Conservation (phyloP, 2,329 filamentous ascomycete species). For the Colletotrichum costaricense region DNA sequence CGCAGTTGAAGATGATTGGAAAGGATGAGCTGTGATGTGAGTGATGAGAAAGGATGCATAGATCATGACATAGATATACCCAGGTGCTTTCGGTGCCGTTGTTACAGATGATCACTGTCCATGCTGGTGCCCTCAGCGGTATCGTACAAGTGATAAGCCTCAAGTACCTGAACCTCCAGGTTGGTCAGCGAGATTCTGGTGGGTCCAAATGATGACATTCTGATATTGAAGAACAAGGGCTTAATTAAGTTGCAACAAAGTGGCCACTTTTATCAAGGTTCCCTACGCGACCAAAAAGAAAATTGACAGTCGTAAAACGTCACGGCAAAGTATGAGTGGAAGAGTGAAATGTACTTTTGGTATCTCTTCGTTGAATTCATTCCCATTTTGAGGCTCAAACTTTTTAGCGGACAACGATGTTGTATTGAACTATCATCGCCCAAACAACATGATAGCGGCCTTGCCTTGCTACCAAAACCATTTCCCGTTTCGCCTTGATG, state of each 20-base stretch:
- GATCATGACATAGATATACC: conserved; percentile 27
- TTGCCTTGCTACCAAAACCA: conserved; percentile 62
- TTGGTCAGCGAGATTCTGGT: neutral
- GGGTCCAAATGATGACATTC: neutral
- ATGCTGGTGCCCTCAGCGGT: neutral
- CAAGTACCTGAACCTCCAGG: neutral
- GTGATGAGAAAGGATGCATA: neutral
- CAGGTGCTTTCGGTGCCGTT: neutral
- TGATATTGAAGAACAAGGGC: neutral
- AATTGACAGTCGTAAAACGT: neutral
- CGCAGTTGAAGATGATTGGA: conserved; percentile 30
- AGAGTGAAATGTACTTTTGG: conserved; percentile 21
- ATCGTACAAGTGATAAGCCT: neutral
- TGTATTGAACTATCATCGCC: conserved; percentile 39
- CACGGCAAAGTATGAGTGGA: neutral
- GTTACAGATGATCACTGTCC: neutral
- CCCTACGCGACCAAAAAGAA: accelerated
- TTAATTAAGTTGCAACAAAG: neutral
- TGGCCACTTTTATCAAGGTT: too few relatives aligned
- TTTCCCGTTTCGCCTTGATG: conserved; percentile 67
- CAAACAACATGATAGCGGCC: conserved; percentile 38
- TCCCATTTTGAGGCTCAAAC: conserved; percentile 35
- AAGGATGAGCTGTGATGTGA: conserved; percentile 44
- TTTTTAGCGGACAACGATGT: conserved; percentile 40
- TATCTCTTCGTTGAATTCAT: conserved; percentile 36